Base-by-base conservation (phyloP, 139 green algal genomes). In the Picochlorum costavermella region DNA sequence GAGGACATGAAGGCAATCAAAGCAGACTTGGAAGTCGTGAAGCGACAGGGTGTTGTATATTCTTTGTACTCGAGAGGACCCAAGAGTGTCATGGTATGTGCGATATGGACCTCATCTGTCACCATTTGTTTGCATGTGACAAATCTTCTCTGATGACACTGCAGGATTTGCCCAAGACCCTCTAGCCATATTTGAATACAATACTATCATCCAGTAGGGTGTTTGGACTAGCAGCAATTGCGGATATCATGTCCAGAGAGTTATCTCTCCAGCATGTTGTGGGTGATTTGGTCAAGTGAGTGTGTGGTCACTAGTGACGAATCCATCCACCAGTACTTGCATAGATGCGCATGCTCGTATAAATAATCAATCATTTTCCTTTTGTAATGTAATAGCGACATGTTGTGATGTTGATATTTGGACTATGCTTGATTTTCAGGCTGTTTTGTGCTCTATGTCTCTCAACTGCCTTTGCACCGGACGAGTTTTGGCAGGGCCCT, bases 401-500 rank as follows among this genome's bases (percentile, higher is more conserved):
- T 55, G 14, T 25, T 28, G n/a, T 55, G 2, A 55, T 28, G n/a
- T 28, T 55, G 6, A 55, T 55, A 28, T 46, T 64, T 33, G 13
- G 25, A 37, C 3, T n/a, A 16, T 78, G 65, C 31, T 36, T 70
- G 6, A 16, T 30, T 3, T 64, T 81, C 9, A 46, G 80, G 20
- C 4, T 72, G 5, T 26, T 67, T 26, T 75, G 81, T 16, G 77
- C 71, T 0, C 20, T 83, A 3, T 2, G 72, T n/a, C 16, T 85
- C 3, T 36, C 53, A 1, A 88, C 82, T n/a, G 69, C 64, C 17
- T 92, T 92, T 70, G 81, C 79, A 40, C 82, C 85, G 3, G 85
- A 92, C 56, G 85, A 92, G 55, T 87, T 79, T 49, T 92, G 85
- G 85, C 85, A 92, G 50, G 61, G 70, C 36, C 46, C 70, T 2